Evolutionary conservation across 2,329 filamentous ascomycete genomes (phyloP).

Genomic region (Fusarium globosum): DNA sequence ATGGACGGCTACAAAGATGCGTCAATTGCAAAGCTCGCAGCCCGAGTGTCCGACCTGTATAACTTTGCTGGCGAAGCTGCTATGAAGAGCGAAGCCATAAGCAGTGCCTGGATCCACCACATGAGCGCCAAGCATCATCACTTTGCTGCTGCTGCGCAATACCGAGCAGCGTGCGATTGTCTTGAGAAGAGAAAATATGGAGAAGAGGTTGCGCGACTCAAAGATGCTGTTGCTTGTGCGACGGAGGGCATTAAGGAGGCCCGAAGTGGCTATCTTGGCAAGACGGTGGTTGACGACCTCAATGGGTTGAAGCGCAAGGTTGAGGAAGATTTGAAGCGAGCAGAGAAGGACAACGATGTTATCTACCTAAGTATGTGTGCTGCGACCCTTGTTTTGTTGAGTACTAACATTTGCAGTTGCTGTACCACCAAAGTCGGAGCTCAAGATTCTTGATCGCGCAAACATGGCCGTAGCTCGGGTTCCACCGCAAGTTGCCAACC

Average conservation of each 20-base stretch:
- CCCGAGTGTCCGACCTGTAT: slow-evolving; percentile 90
- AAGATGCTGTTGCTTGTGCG: slow-evolving; percentile 84
- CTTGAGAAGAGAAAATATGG: slow-evolving; percentile 95
- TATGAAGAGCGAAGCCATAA: slow-evolving; percentile 88
- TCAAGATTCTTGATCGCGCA: slow-evolving; percentile 86
- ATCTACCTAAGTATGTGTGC: slow-evolving; percentile 80
- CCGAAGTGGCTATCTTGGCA: slow-evolving; percentile 78
- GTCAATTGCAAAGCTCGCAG: slow-evolving; percentile 90
- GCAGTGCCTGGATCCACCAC: slow-evolving; percentile 97
- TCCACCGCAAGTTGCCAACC: slow-evolving; percentile 84
- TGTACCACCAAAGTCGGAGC: slow-evolving; percentile 88
- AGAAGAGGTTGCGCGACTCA: slow-evolving; percentile 89
- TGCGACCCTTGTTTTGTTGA: fast-evolving
- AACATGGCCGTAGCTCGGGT: slow-evolving; percentile 86
- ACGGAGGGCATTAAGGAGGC: slow-evolving; percentile 88
- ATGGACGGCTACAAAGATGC: slow-evolving; percentile 94
- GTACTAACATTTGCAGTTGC: slow-evolving; percentile 63
- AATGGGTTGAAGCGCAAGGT: slow-evolving; percentile 85
- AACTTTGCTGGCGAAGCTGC: slow-evolving; percentile 84
- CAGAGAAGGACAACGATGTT: slow-evolving; percentile 95
- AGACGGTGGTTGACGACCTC: slow-evolving; percentile 82
- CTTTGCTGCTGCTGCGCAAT: slow-evolving; percentile 95
- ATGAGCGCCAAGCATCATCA: slow-evolving; percentile 97
- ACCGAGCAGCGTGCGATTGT: slow-evolving; percentile 88
- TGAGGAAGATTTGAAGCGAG: slow-evolving; percentile 87